Base-by-base conservation (phyloP, 2,329 filamentous ascomycete genomes). In the Ustilaginoidea virens region DNA sequence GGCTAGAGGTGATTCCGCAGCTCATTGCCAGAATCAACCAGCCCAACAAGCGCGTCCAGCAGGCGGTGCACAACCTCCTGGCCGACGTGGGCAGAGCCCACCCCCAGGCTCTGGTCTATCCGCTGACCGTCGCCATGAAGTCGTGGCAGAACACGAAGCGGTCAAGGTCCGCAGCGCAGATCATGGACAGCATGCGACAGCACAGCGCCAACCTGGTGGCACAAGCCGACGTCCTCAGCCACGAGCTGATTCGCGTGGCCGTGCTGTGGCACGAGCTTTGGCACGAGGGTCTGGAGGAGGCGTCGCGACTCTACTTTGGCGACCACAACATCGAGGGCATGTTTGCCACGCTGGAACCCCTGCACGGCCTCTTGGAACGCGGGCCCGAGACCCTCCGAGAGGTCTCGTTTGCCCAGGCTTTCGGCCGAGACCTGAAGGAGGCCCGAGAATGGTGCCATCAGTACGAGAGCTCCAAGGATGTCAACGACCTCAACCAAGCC, bases 241-340 rank as follows among this genome's bases (percentile, higher is more conserved):
- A 90, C 46, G 92, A 99, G 51, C 71, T 99, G 32, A 96, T 99
- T 46, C 76, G 90, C 29, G 92, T 98, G 34, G 90, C 90, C 11
- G 87, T 98, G 2, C 56, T 98, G 15, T 98, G 92, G 92, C 90
- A 99, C 47, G 90, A 99, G 47, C 80, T 92, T 39, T 99, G 90
- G 90, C 90, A 98, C 41, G 92, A 99, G 53, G 92, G 81, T 17
- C 65, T 99, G 11, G 90, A 98, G 53, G 92, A 99, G 58, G 92
- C 90, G 1, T 94, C 85, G 18, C 73, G 90, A 30, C 63, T 98
- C 12, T 98, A 96, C 61, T 99, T 98, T 54, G 90, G 87, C 34
- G 87, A 96, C 44, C 80, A 92, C 46, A 93, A 98, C 51, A 90
- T 96, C 25, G 81, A 94, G 36, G 92, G 87, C 46, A 98, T 98